Base-by-base conservation (phyloP, 495 filamentous ascomycete species). In the Aspergillus cavernicola region DNA sequence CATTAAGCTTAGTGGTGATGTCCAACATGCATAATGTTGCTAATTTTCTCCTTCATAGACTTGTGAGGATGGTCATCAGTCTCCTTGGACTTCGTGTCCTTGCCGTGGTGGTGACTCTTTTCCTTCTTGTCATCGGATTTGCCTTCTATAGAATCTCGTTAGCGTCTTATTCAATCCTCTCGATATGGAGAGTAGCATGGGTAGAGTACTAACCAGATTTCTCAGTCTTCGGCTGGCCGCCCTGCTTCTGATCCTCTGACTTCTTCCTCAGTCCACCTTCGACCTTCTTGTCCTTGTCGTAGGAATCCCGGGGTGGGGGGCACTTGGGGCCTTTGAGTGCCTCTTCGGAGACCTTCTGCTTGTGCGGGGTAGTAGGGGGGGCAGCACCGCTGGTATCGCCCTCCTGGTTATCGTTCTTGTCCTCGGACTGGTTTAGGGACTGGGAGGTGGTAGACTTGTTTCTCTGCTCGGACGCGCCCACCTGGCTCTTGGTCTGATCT, bases 291-390 rank as follows among this genome's bases (percentile, higher is more conserved):
- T 66, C 61, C 39, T 70, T 66, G 24, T 70, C 60, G 33, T 60
- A 64, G 16, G 60, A 61, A 2, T 59, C 31, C 29, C 59, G 54
- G 0, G 67, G 64, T 2, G 65, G 48, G 7, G 67, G 62, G 16
- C 57, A 61, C 43, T 66, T 61, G 2, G 70, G 72, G 0, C 70
- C 72, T 50, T 59, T 50, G 22, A 73, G 53, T 2, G 72, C 66
- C 40, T 75, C 72, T 44, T 66, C 43, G 57, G 68, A 72, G 16
- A 59, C 69, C 16, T 58, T 54, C 22, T 45, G 35, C 33, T 52
- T 50, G n/a, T 50, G 20, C 7, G 19, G 35, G 18, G 29, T 22
- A 18, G 32, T 41, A 26, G 26, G 5, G 5, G 8, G n/a, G 4
- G 18, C 45, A 48, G 9, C 3, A 18, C 33, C 26, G n/a, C 40